These are phyloP conservation scores for Ophiostoma fasciatum DNA, from an alignment of 2,329 filamentous ascomycete genomes.

Conservation along the genomic window DNA sequence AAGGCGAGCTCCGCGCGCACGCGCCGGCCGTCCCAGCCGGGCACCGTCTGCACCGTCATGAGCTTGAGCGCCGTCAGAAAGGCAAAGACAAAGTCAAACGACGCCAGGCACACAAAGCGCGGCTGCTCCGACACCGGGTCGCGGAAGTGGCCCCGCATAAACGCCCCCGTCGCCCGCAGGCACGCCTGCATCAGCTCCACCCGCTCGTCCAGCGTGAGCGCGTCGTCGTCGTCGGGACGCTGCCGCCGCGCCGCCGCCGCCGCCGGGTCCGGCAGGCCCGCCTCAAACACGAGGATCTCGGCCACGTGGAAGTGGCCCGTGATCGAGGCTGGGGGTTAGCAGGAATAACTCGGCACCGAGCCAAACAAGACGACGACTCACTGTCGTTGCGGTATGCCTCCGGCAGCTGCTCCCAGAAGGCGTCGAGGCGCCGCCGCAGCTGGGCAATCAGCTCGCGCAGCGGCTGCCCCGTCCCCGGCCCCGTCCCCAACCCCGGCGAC, in stretches of 20 bases:
- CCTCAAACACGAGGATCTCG: slow-evolving; percentile 32
- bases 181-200: slow-evolving; percentile 32
- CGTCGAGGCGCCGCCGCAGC: slow-evolving; percentile 29
- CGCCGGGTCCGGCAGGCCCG: slow-evolving; percentile 25
- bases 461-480: slow-evolving; percentile 22
- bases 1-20: slow-evolving; percentile 23
- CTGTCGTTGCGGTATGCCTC: not conserved
- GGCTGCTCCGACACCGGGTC: slow-evolving; percentile 17
- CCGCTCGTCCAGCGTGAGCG: slow-evolving; percentile 23
- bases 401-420: slow-evolving; percentile 9
- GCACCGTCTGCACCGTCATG: slow-evolving; percentile 26
- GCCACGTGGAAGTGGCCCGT: slow-evolving; percentile 28
- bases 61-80: slow-evolving; percentile 32
- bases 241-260: slow-evolving; percentile 13
- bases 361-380: too few species aligned
- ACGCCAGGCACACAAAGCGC: slow-evolving; percentile 26
- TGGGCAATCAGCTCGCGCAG: slow-evolving; percentile 26
- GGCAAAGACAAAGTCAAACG: slow-evolving; percentile 32
- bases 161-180: slow-evolving; percentile 24
- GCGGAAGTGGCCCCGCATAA: slow-evolving; percentile 21
- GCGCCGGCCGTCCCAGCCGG: slow-evolving; percentile 29
- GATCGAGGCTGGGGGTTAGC: too few species aligned
- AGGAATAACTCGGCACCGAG: too few species aligned
- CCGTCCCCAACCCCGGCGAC: too few species aligned
- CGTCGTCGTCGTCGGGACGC: slow-evolving; percentile 11